Evolutionary conservation across 2,329 filamentous ascomycete genomes (phyloP), one percentile per base, ranked within the genome.

Genomic region (Apiospora kogelbergensis): DNA sequence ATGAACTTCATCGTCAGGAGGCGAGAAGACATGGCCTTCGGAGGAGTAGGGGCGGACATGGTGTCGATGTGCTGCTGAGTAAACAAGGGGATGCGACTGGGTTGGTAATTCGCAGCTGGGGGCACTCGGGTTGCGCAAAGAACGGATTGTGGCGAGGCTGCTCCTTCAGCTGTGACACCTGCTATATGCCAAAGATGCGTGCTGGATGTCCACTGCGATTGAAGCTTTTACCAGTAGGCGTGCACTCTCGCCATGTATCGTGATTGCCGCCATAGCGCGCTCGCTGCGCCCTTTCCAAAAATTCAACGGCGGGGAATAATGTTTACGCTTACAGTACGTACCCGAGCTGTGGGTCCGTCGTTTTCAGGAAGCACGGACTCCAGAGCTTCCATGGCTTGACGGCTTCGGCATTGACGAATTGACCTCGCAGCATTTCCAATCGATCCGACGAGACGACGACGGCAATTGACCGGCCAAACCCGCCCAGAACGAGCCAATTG

Each of bases 1-100:
- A 98, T 98, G 79, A 98, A 98, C 84, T 97, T 97, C 94, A 97
- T 98, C 45, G 93, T 95, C 77, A 97, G 86, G 64, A 98, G 90
- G 73, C 94, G 90, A 70, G 92, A 95, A 72, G 95, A 97, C 90
- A 97, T 94, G 63, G 85, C 86, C 80, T 91, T 92, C 13, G 65
- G 65, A 26, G 53, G 53, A 3, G 53, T 60, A 6, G 53, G 53
- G 30, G 53, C 53, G 6, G 53, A 26, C 53, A 60, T 60, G 53
- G 22, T 37, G 53, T 22, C 30, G 53, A n/a, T 60, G 17, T 60
- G 26, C 4, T 5, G 30, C 5, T 37, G 53, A 11, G 9, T 11
- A 37, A 20, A 33, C 9, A 17, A 20, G 48, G 15, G 1, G 20
- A 57, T 57, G 15, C 48, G 17, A 60, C 17, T n/a, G 7, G 17